Evolutionary conservation across 2,329 filamentous ascomycete genomes (phyloP), one percentile per base, ranked within the genome.

Genomic region (Pestalotiopsis sp.): DNA sequence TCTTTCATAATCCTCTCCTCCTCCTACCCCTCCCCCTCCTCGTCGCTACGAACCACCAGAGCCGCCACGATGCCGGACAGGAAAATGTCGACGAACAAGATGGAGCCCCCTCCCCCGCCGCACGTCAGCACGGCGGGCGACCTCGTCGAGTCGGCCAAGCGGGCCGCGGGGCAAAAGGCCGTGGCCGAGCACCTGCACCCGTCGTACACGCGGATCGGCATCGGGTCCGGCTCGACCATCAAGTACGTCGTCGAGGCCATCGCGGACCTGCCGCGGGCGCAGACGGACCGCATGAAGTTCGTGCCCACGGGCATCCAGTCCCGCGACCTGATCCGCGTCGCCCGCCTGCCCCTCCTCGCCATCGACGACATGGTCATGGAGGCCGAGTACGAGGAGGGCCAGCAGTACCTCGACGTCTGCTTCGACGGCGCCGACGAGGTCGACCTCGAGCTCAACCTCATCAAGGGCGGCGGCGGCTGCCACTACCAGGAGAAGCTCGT

Each of bases 361-460:
- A 93, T 97, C 75, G 92, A 95, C 76, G 89, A 92, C 69, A 84
- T 97, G 17, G 91, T 92, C 1, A 78, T 85, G 55, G 85, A 86
- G 66, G 79, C 79, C 71, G 71, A 69, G 27, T 82, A 81, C 72
- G 75, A 74, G 68, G 81, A 82, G 41, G 79, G 84, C n/a, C 80
- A 82, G 60, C 76, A 81, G 69, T 81, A 90, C 77, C 87, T 99
- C 36, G 95, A 98, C 76, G 92, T 98, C 20, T 93, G 93, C 64
- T 99, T 99, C 78, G 96, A 99, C 77, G 96, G 96, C 66, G 96
- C 96, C 3, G 96, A 99, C 79, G 96, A 99, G 84, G 94, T 99
- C 39, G 96, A 99, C 78, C 91, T 93, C 61, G 93, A 97, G 65
- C 83, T 99, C 69, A 99, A 98, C 81, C 94, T 95, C 78, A 98